A percentile compares a stretch with the other conserved stretches of the same genome.
phyloP scores from a whole-genome alignment of 805 yeast genomes.

The Yamadazyma kitorensis region DNA sequence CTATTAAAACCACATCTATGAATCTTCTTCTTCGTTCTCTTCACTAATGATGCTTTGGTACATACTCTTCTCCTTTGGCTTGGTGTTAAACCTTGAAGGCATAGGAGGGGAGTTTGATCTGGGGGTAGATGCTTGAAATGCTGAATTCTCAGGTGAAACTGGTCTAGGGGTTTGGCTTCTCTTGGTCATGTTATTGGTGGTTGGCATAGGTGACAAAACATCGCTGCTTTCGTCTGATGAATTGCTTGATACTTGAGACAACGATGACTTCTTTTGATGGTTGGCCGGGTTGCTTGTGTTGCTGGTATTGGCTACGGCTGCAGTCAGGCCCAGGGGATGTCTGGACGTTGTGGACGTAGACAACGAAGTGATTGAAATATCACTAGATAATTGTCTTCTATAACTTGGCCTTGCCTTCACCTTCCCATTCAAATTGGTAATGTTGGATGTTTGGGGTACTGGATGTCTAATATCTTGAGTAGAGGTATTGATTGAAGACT shows the following conservation, averaged over 20 bases:
- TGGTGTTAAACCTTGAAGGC: constrained; percentile 2
- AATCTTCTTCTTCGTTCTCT: constrained; percentile 18
- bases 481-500: constrained; percentile 35
- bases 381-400: constrained; percentile 32
- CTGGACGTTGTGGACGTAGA: constrained; percentile 22
- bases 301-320: background rate
- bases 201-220: constrained; percentile 4
- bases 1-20: constrained; percentile 1
- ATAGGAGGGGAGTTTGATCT: constrained; percentile 12
- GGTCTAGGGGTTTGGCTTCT: constrained; percentile 1
- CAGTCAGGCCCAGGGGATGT: constrained; percentile 10
- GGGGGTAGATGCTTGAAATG: constrained; percentile 5
- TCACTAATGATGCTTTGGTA: constrained; percentile 16
- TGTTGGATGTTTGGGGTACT: constrained; percentile 2
- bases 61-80: constrained; percentile 2
- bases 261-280: constrained; percentile 24
- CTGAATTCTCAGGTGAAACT: constrained; percentile 5
- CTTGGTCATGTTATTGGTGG: background rate
- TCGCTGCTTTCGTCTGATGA: constrained; percentile 35
- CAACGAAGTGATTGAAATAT: constrained; percentile 31
- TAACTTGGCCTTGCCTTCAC: constrained; percentile 25
- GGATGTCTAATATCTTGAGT: constrained; percentile 8
- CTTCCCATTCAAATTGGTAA: background rate
- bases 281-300: background rate
- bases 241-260: constrained; percentile 34